Conservation (phyloP, 345 rosid species). For the Aegle marmelos region DNA sequence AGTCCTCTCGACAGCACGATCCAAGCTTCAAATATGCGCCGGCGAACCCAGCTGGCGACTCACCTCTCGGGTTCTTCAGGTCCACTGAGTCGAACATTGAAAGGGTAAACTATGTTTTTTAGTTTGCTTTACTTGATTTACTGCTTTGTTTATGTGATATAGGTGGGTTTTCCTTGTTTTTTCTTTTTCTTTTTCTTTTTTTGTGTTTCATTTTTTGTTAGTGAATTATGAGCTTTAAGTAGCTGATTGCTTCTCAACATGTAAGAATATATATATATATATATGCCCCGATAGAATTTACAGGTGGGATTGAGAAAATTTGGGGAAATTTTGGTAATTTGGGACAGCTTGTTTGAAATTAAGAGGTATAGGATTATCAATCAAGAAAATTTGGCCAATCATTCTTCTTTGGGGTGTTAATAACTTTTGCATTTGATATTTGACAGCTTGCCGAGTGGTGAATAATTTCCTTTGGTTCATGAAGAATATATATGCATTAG, state of each 20-base stretch:
- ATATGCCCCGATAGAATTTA: background rate
- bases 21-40: slow-evolving; percentile 37
- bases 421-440: background rate
- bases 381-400: background rate
- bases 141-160: background rate
- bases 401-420: background rate
- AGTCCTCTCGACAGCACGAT: slow-evolving; percentile 31
- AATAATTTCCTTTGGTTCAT: background rate
- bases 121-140: background rate
- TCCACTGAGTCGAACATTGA: slow-evolving; percentile 75
- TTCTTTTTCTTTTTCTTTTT: background rate
- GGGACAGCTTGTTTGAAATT: background rate
- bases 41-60: slow-evolving; percentile 26
- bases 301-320: background rate
- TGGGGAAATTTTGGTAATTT: background rate
- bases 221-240: background rate
- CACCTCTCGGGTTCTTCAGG: slow-evolving; percentile 42
- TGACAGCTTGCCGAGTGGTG: background rate
- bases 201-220: background rate
- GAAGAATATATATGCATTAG: background rate
- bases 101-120: slow-evolving; percentile 34
- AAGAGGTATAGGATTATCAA: background rate
- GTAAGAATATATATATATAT: background rate
- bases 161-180: background rate
- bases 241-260: background rate